Conservation (phyloP, 768 basidiomycete genomes). For the Hygrocybe coccinea region DNA sequence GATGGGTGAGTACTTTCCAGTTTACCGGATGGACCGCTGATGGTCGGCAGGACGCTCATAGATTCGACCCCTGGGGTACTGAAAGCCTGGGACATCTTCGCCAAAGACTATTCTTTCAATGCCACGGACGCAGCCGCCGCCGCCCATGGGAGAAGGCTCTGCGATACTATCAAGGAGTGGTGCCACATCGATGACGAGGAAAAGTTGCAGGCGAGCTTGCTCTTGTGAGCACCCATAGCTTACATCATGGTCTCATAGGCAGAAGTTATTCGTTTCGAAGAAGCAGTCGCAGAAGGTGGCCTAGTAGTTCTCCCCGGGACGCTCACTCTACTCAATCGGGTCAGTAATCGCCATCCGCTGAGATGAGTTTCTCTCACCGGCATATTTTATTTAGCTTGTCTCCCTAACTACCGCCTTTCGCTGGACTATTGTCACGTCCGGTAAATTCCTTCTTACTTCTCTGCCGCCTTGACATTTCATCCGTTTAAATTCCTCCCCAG, state of each 20-base stretch:
- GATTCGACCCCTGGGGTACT: slow-evolving; percentile 84
- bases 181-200: slow-evolving; percentile 58
- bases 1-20: slow-evolving; percentile 47
- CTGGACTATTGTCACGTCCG: slow-evolving; percentile 87
- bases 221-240: background rate
- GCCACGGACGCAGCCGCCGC: slow-evolving; percentile 45
- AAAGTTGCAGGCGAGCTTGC: slow-evolving; percentile 46
- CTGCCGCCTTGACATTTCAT: background rate
- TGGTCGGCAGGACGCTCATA: slow-evolving; percentile 56
- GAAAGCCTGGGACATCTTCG: slow-evolving; percentile 70
- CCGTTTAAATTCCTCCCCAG: slow-evolving; percentile 32
- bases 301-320: slow-evolving; percentile 67
- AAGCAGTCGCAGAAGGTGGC: slow-evolving; percentile 62
- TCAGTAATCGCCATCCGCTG: slow-evolving; percentile 24
- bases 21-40: background rate
- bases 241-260: slow-evolving; percentile 31
- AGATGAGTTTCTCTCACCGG: no score
- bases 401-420: slow-evolving; percentile 29
- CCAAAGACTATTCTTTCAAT: slow-evolving; percentile 54
- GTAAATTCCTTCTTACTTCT: slow-evolving; percentile 35
- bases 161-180: slow-evolving; percentile 68
- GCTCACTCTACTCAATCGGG: slow-evolving; percentile 49
- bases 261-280: slow-evolving; percentile 75
- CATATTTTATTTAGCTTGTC: slow-evolving; percentile 27
- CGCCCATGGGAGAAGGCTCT: slow-evolving; percentile 71